These are phyloP conservation scores for Porodaedalea pini DNA, from an alignment of 1,284 basidiomycete species.

Conservation along the genomic window DNA sequence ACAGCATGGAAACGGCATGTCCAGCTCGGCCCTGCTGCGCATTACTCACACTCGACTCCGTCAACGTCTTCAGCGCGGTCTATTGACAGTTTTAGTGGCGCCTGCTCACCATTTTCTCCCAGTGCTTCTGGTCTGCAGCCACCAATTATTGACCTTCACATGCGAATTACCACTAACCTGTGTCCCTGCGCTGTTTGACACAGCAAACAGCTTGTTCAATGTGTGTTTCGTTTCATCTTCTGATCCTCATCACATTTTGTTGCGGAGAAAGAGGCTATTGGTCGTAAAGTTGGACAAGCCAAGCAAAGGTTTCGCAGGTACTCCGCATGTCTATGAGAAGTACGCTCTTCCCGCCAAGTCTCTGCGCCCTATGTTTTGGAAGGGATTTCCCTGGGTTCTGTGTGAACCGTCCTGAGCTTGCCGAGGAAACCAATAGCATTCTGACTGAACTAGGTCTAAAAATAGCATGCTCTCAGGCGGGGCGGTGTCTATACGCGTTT, in stretches of 20 bases:
- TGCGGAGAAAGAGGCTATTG: neutral
- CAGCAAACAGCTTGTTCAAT: neutral
- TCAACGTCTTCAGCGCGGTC: neutral
- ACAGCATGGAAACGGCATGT: neutral
- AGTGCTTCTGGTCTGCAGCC: neutral
- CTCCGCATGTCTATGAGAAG: constrained; percentile 7
- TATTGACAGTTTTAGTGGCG: neutral
- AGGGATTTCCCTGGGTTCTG: constrained; percentile 11
- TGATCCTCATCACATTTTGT: neutral
- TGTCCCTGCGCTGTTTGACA: neutral
- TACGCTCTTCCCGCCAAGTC: constrained; percentile 8
- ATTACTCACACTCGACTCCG: neutral
- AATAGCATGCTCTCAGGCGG: neutral
- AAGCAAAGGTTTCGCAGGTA: neutral
- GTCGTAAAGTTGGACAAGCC: neutral
- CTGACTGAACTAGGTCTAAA: neutral
- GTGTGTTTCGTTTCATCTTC: neutral
- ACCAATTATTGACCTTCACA: too few species aligned
- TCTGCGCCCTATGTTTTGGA: constrained; percentile 10
- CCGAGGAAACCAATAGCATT: neutral
- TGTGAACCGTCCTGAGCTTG: neutral
- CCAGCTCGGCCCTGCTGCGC: neutral
- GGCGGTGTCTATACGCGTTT: neutral
- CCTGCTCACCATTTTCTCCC: neutral
- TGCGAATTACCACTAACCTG: neutral